phyloP scores from a whole-genome alignment of 1,139 yeast genomes.

The Yamadazyma oceani region DNA sequence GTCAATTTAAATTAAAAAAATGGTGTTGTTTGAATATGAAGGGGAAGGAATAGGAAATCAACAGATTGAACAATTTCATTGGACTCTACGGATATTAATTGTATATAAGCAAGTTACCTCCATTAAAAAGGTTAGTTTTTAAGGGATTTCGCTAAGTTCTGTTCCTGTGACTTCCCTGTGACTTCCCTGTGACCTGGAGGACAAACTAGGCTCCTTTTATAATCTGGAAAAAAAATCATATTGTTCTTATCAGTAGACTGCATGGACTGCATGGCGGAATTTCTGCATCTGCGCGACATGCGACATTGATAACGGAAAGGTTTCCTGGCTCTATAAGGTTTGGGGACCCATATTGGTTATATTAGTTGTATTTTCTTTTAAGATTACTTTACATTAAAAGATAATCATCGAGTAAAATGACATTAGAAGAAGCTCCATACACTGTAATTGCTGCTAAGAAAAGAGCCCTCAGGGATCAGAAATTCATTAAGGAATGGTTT shows the following conservation, averaged over 20 bases:
- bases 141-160: not conserved
- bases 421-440: constrained; percentile 9
- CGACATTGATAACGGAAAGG: constrained; percentile 4
- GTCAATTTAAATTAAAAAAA: too few species aligned
- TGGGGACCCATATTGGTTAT: too few species aligned
- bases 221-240: constrained; percentile 2
- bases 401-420: constrained; percentile 9
- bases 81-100: too few species aligned
- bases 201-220: constrained; percentile 3
- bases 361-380: too few species aligned
- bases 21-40: too few species aligned
- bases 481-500: constrained; percentile 41
- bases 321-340: not conserved
- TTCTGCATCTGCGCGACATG: constrained; percentile 2
- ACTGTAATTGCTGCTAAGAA: constrained; percentile 37
- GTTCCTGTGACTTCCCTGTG: constrained; percentile 11
- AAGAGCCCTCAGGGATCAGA: constrained; percentile 31
- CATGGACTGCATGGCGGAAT: not conserved
- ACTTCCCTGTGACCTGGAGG: constrained; percentile 10
- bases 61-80: too few species aligned
- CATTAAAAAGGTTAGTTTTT: not conserved
- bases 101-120: not conserved
- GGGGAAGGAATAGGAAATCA: too few species aligned
- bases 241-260: not conserved
- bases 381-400: not conserved